Base-by-base conservation (phyloP, 768 basidiomycete species). In the Udeniomyces megalosporus region DNA sequence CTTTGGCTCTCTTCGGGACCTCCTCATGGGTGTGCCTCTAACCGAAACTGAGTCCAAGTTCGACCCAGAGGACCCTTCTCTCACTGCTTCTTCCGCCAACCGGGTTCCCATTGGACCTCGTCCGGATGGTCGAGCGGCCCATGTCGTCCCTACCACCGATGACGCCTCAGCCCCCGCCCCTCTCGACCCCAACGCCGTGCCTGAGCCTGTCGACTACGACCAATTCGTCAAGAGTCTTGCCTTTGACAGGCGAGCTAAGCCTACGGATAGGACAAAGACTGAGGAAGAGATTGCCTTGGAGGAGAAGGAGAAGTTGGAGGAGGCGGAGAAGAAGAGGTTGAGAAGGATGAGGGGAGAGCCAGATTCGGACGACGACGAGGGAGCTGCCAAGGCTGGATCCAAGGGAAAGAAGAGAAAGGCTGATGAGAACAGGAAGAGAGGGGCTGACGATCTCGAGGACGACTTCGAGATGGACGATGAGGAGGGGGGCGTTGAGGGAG, bases 221-320 rank as follows among this genome's bases (percentile, higher is more conserved):
- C 84, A 85, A 68, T 84, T 83, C 66, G 92, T 99, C 10, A 83
- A 88, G 20, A 87, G 91, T 67, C 81, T 97, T 6, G 91, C 85
- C 0, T 93, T 92, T 69, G 95, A 97, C 62, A 82, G 86, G 68
- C 81, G 95, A 1, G 86, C 95, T 2, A 88, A 91, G 66, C 86
- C 95, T 0, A 95, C 89, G 70, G 87, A 99, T 71, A 76, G 95
- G 60, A 91, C 88, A 31, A 96, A 95, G 76, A 96, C 92, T 0
- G 93, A 95, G 69, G 90, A 96, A 69, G 95, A 99, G 70, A 69
- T 90, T 31, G 92, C 91, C 4, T 63, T 85, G 64, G 90, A 93
- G 65, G 87, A 86, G 70, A 91, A 88, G 68, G 86, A 87, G 67
- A 78, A 80, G 4, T 74, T 99, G 58, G 86, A 92, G 74, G 84